Percentiles rank a stretch among this genome's conserved stretches.
phyloP scores from a whole-genome alignment of 2,329 filamentous ascomycete species.

The Cryoendolithus antarcticus region DNA sequence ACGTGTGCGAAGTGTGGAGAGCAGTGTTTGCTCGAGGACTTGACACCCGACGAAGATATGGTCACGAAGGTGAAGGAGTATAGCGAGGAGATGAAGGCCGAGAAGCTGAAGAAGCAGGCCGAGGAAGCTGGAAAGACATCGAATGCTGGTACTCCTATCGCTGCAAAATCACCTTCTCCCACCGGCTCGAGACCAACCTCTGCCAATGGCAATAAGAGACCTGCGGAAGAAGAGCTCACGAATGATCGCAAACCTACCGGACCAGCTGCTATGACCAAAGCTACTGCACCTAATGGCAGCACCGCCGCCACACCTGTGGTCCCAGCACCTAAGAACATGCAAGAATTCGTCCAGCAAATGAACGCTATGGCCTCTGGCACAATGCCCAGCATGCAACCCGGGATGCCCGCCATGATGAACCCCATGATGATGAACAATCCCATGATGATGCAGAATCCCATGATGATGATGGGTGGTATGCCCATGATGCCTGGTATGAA shows the following conservation, averaged over 20 bases:
- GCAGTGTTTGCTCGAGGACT: constrained; percentile 83
- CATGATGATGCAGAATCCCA: constrained; percentile 27
- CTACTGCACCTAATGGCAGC: constrained; percentile 38
- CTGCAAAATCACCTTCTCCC: constrained; percentile 13
- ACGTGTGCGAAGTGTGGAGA: constrained; percentile 86
- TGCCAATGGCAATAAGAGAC: constrained; percentile 58
- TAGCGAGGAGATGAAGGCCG: constrained; percentile 40
- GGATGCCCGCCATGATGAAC: constrained; percentile 18
- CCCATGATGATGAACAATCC: constrained; percentile 24
- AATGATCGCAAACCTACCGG: constrained; percentile 31
- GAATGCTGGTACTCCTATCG: constrained; percentile 8
- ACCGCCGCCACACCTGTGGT: constrained; percentile 28
- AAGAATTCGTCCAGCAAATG: constrained; percentile 35
- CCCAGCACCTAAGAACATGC: constrained; percentile 17
- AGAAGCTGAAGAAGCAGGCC: constrained; percentile 16
- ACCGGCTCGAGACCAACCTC: constrained; percentile 15
- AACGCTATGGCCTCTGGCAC: constrained; percentile 25
- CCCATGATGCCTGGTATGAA: constrained; percentile 24
- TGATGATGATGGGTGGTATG: constrained; percentile 22
- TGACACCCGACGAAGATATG: constrained; percentile 71
- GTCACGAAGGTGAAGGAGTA: constrained; percentile 78
- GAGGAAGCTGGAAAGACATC: constrained; percentile 3
- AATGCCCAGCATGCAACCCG: constrained; percentile 15
- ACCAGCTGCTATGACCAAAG: constrained; percentile 32
- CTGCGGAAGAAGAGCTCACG: constrained; percentile 57